A percentile compares a stretch with the other conserved stretches of the same genome.
Conservation (phyloP, 176 grass and related monocot genomes). For the Phyllostachys edulis region DNA sequence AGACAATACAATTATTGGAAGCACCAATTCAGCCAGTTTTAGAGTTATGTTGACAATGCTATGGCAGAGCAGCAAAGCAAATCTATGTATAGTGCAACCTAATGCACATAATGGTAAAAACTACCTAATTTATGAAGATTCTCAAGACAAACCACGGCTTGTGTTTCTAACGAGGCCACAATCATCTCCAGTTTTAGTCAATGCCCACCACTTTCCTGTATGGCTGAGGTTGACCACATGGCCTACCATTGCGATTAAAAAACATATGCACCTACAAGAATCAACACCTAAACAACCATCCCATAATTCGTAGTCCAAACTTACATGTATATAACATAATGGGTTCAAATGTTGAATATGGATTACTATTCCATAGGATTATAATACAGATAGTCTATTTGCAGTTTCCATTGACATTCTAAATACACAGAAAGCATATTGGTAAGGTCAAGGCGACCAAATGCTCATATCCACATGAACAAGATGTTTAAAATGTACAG, state of each 20-base stretch:
- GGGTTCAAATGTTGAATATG: not conserved
- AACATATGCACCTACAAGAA: not conserved
- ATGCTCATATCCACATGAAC: constrained; percentile 1
- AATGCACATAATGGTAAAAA: not conserved
- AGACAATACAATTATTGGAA: constrained; percentile 6
- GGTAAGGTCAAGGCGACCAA: not conserved
- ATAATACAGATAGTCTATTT: not conserved
- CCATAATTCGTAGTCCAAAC: not conserved
- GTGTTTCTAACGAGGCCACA: not conserved
- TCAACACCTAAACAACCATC: constrained; percentile 1
- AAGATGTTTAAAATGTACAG: constrained; percentile 19
- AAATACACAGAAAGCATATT: not conserved
- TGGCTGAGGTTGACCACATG: not conserved
- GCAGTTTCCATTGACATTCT: not conserved
- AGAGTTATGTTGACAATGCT: not conserved
- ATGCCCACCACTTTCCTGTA: not conserved
- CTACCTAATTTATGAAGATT: not conserved
- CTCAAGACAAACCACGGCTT: not conserved
- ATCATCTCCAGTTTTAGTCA: not conserved
- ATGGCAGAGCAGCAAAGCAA: not conserved
- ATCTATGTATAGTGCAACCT: not conserved
- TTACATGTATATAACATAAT: not conserved
- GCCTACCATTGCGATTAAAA: not conserved
- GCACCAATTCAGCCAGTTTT: not conserved
- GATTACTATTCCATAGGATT: not conserved